Base-by-base conservation (phyloP, 495 filamentous ascomycete genomes). In the Neurospora terricola region DNA sequence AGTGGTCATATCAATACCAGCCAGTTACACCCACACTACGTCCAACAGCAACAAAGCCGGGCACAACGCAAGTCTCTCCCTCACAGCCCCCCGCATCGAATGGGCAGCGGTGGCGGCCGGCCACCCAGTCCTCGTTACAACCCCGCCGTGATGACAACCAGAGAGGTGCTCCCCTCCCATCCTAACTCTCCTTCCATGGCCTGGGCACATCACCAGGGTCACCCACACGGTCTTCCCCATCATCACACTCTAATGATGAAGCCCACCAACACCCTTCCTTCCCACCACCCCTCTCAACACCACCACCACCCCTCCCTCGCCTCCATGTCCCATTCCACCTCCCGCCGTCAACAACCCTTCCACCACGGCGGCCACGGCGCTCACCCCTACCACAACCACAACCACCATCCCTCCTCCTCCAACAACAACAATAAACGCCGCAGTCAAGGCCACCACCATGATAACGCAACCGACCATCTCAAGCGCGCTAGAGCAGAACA, bases 401-500 rank as follows among this genome's bases (percentile, higher is more conserved):
- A 36, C 40, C 14, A 7, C 42, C 14, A 2, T 7, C 18, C 7
- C n/a, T n/a, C 18, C 42, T 43, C 18, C 16, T 43, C 42, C 43
- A 23, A 11, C n/a, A 48, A 10, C 16, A 42, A 18, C 40, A 48
- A 9, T 9, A 62, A 34, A 2, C 54, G 54, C 7, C 54, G 54
- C 48, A 11, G 4, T 23, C 45, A 54, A 54, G 45, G 45, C 14
- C 48, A 27, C 23, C 48, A 18, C 40, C 38, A 45, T 21, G 48
- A 3, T 1, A 6, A 23, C 11, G 48, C 23, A 14, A 59, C 48
- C 5, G 71, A 54, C 2, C 23, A 39, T 7, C 38, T 43, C 37
- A 42, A 66, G 39, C 38, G 73, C 27, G 73, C 74, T 12, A 72
- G 76, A 14, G 38, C 9, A 27, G 59, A 69, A 7, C 88, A 88